These are phyloP conservation scores for Neospora caninum DNA, from an alignment of 169 alveolate genomes.

Conservation along the genomic window DNA sequence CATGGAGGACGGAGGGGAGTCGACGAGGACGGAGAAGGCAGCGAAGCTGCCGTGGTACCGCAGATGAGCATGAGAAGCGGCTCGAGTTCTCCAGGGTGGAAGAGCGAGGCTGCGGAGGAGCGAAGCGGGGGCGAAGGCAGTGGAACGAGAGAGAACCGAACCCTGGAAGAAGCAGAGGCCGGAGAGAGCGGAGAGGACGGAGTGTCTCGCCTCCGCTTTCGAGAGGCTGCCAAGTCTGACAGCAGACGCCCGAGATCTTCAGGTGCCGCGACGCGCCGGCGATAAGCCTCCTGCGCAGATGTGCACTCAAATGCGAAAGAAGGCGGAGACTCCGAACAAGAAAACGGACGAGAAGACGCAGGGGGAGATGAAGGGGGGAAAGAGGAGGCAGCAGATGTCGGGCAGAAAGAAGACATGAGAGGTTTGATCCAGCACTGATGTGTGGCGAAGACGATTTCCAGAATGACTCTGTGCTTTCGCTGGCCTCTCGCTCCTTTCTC, in stretches of 20 bases:
- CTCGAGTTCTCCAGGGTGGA: not conserved
- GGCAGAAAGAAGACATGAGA: not conserved
- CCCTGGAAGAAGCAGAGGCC: not conserved
- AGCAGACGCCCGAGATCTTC: not conserved
- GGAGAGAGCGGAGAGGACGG: not conserved
- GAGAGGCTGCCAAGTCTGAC: not conserved
- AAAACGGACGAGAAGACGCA: too few species aligned
- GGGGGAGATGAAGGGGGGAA: not conserved
- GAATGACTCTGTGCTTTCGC: not conserved
- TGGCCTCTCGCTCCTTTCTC: not conserved
- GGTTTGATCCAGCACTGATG: not conserved
- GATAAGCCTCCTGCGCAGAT: not conserved
- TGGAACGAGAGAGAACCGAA: not conserved
- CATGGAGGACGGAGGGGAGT: too few species aligned
- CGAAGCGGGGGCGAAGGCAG: not conserved
- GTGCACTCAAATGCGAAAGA: not conserved
- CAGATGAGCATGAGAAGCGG: not conserved
- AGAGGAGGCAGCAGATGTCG: not conserved
- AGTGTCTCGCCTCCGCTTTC: too few species aligned
- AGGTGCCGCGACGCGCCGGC: not conserved
- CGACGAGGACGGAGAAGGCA: too few species aligned
- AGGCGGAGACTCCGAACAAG: not conserved
- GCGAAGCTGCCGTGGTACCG: not conserved
- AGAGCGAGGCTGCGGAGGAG: not conserved
- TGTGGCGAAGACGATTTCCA: conserved; percentile 8